These are phyloP conservation scores for Ulmus americana DNA, from an alignment of 331 rosid genomes.

Conservation along the genomic window DNA sequence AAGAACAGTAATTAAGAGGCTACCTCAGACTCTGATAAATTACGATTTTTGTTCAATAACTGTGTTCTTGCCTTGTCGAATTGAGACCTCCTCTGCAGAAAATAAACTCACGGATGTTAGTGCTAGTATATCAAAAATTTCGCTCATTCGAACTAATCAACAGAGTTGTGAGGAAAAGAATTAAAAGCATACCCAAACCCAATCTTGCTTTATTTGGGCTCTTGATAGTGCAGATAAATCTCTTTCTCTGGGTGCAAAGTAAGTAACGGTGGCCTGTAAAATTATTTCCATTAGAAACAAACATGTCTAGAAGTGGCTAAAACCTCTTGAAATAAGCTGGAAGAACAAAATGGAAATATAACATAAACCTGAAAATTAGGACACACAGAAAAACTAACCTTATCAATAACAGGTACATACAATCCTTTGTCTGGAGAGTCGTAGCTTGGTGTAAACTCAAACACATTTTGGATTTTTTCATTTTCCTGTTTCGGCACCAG, in stretches of 20 bases:
- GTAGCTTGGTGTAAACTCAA: slow-evolving; percentile 11
- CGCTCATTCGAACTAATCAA: not conserved
- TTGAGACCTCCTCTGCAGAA: slow-evolving; percentile 22
- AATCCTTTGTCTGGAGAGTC: slow-evolving; percentile 11
- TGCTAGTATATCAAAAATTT: not conserved
- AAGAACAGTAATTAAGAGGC: not conserved
- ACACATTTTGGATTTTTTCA: slow-evolving; percentile 26
- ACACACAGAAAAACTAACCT: slow-evolving; percentile 15
- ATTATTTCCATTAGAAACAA: not conserved
- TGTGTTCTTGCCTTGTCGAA: slow-evolving; percentile 24
- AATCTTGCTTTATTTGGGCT: slow-evolving; percentile 21
- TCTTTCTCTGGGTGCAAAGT: slow-evolving; percentile 20
- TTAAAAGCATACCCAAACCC: too few species aligned
- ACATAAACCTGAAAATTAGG: not conserved
- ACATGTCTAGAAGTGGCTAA: not conserved
- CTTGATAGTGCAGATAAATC: slow-evolving; percentile 5
- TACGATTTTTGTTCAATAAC: slow-evolving; percentile 23
- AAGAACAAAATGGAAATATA: not conserved
- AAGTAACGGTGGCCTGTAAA: slow-evolving; percentile 4
- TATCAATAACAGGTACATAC: slow-evolving; percentile 24
- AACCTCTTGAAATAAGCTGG: not conserved
- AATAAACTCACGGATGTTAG: slow-evolving; percentile 3
- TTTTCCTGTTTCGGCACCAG: slow-evolving; percentile 29
- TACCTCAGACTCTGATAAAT: slow-evolving; percentile 30
- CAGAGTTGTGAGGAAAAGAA: too few species aligned